Evolutionary conservation across 2,329 filamentous ascomycete species (phyloP).

Genomic region (Pyrenochaeta sp.): DNA sequence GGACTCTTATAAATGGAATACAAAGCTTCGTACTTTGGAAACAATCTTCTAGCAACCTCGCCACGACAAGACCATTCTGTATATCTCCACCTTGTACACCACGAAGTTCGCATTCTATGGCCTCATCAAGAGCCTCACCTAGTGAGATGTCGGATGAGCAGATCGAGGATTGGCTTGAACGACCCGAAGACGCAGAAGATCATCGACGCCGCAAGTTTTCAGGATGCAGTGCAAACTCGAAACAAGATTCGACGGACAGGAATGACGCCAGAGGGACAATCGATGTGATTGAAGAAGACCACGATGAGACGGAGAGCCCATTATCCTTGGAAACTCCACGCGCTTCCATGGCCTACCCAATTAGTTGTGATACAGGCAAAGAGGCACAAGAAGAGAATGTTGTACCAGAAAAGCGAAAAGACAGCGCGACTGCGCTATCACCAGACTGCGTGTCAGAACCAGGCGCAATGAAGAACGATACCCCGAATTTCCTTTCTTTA

Average conservation of each 20-base stretch:
- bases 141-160: slow-evolving; percentile 27
- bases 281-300: too few species aligned
- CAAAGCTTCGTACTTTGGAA: slow-evolving; percentile 17
- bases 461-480: too few species aligned
- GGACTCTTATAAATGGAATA: slow-evolving; percentile 10
- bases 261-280: not conserved
- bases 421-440: too few species aligned
- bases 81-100: slow-evolving; percentile 12
- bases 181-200: slow-evolving; percentile 24
- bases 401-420: too few species aligned
- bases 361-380: too few species aligned
- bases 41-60: slow-evolving; percentile 12
- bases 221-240: not conserved
- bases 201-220: slow-evolving; percentile 21
- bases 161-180: slow-evolving; percentile 29
- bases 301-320: too few species aligned
- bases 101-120: slow-evolving; percentile 1
- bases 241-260: not conserved
- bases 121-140: slow-evolving; percentile 11
- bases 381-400: too few species aligned
- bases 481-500: too few species aligned
- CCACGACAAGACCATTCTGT: not conserved
- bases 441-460: too few species aligned
- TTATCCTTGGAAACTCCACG: too few species aligned
- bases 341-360: too few species aligned